These are phyloP conservation scores for Carex myosuroides DNA, from an alignment of 176 grass and related monocot species.

Conservation along the genomic window DNA sequence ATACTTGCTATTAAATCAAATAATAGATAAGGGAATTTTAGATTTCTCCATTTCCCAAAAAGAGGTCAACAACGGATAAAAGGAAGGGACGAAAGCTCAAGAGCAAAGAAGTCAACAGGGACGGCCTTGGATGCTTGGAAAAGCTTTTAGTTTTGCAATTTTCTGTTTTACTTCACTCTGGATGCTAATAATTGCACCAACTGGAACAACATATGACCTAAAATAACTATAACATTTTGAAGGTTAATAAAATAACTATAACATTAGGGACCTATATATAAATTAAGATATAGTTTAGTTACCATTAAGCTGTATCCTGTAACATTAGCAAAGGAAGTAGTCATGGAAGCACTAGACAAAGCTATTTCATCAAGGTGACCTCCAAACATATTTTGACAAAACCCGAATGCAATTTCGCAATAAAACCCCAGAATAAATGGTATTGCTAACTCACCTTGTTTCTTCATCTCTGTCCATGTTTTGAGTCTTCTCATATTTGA, in stretches of 20 bases:
- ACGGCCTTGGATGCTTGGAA: too few species aligned
- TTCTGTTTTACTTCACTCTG: too few species aligned
- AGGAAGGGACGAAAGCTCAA: too few species aligned
- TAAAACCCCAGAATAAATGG: background rate
- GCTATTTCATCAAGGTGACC: conserved; percentile 20
- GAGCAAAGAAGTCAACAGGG: too few species aligned
- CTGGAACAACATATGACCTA: too few species aligned
- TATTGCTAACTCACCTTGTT: background rate
- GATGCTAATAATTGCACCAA: too few species aligned
- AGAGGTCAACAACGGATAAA: too few species aligned
- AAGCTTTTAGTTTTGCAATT: too few species aligned
- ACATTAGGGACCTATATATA: background rate
- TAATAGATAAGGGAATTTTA: too few species aligned
- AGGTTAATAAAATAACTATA: background rate
- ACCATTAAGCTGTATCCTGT: conserved; percentile 11
- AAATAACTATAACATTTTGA: background rate
- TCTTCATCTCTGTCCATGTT: background rate
- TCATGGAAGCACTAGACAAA: conserved; percentile 19
- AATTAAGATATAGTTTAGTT: background rate
- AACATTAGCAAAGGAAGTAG: conserved; percentile 21
- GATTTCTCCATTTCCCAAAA: too few species aligned
- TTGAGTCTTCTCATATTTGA: background rate
- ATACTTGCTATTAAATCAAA: background rate
- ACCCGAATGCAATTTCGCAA: too few species aligned
- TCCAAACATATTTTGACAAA: background rate